phyloP scores from a whole-genome alignment of 2,329 filamentous ascomycete species.

The Cadophora luteo-olivacea region DNA sequence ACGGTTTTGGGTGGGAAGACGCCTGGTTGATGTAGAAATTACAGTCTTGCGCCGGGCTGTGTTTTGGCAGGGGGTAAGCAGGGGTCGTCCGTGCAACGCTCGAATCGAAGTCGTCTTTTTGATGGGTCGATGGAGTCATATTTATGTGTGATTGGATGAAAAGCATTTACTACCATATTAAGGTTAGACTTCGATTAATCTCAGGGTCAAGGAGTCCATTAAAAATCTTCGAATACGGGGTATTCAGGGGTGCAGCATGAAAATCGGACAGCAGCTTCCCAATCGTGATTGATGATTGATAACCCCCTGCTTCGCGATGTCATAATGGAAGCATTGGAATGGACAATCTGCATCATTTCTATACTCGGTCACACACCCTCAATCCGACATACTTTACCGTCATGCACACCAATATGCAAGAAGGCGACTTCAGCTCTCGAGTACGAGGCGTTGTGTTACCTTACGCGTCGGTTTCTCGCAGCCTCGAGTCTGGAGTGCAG shows the following conservation, averaged over 20 bases:
- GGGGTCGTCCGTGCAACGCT: conserved; percentile 19
- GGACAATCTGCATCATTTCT: conserved; percentile 1
- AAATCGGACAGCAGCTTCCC: not conserved
- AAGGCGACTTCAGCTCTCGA: not conserved
- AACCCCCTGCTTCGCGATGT: not conserved
- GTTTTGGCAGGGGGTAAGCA: conserved; percentile 18
- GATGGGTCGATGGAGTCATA: not conserved
- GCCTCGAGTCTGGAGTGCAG: conserved; percentile 12
- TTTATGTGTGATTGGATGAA: not conserved
- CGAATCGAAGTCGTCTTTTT: not conserved
- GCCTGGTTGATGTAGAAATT: conserved; percentile 26
- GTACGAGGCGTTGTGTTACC: conserved; percentile 9
- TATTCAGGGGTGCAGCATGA: conserved; percentile 10
- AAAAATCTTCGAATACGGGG: conserved; percentile 10
- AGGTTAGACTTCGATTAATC: not conserved
- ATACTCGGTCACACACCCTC: not conserved
- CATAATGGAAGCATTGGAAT: not conserved
- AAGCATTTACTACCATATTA: not conserved
- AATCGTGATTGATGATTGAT: conserved; percentile 8
- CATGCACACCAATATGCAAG: not conserved
- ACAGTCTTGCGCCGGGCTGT: conserved; percentile 11
- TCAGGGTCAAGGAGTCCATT: not conserved
- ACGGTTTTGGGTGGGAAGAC: conserved; percentile 4
- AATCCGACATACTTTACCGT: not conserved
- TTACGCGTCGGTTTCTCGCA: conserved; percentile 3